phyloP scores from a whole-genome alignment of 2,329 filamentous ascomycete species.

The Acrocalymma vagum region DNA sequence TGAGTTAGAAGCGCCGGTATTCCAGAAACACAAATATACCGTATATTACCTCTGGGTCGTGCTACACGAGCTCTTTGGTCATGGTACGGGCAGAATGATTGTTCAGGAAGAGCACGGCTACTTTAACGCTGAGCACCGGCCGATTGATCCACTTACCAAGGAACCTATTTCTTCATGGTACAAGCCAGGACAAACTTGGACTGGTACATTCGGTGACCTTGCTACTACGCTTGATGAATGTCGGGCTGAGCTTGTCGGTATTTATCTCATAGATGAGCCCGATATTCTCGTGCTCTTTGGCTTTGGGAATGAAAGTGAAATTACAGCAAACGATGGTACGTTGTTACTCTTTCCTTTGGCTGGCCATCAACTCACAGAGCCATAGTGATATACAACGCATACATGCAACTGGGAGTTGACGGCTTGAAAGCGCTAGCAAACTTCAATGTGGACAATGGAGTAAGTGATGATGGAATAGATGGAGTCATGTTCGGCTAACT shows the following conservation, averaged over 20 bases:
- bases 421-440: conserved; percentile 12
- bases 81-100: conserved; percentile 20
- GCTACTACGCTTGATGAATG: conserved; percentile 18
- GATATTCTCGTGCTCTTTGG: conserved; percentile 17
- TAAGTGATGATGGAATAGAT: conserved; percentile 2
- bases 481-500: not conserved
- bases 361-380: no score
- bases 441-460: conserved; percentile 14
- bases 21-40: conserved; percentile 12
- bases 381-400: conserved; percentile 15
- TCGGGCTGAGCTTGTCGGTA: conserved; percentile 9
- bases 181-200: conserved; percentile 17
- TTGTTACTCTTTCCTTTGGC: no score
- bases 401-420: conserved; percentile 15
- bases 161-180: conserved; percentile 16
- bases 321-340: conserved; percentile 18
- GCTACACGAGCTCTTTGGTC: conserved; percentile 20
- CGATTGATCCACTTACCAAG: conserved; percentile 10
- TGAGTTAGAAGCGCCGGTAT: conserved; percentile 10
- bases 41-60: conserved; percentile 12
- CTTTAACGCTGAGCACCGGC: conserved; percentile 20
- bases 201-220: conserved; percentile 14
- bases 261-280: conserved; percentile 13
- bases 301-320: conserved; percentile 11
- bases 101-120: conserved; percentile 6